Evolutionary conservation across 1,284 basidiomycete genomes (phyloP), one percentile per base, ranked within the genome.

Genomic region (Agaricales sp.): DNA sequence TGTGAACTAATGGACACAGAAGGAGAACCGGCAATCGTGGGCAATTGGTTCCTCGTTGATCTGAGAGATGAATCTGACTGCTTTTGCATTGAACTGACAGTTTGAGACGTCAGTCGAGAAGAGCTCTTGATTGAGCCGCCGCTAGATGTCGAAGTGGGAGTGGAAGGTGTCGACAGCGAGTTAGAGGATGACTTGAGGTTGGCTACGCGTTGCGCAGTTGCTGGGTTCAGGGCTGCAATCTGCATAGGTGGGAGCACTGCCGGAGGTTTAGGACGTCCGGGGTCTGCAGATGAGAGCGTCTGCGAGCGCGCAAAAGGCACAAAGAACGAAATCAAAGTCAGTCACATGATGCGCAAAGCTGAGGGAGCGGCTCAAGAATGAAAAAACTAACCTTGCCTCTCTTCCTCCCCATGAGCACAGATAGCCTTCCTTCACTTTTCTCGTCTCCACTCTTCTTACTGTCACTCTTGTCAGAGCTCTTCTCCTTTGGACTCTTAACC

Each of bases 1-100:
- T 75, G 75, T 46, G 78, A 78, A 20, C 67, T 69, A 22, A 77
- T 78, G 47, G 79, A 82, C 22, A 92, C 82, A 2, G 91, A 92
- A 3, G 92, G 91, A 1, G 91, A 93, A 23, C 90, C 92, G 26
- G 88, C 85, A 51, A 95, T 94, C 2, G 90, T 88, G 3, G 92
- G 91, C 4, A 95, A 66, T 54, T 82, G 80, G 56, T 79, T 78
- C 48, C 87, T 79, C 51, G 70, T 78, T 16, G 21, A 23, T n/a
- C 87, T 80, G 38, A 90, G 72, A 21, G 87, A 89, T 3, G 78
- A 67, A 61, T 90, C 87, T 11, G 87, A 87, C 50, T 84, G 80
- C 60, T 89, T 88, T 64, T 84, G 81, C 79, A 87, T 74, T 13
- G 84, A 87, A 61, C 85, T 88, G 50, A 78, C 74, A 21, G 86